Evolutionary conservation across 2,329 filamentous ascomycete species (phyloP), one percentile per base, ranked within the genome.

Genomic region (Calycina herbarum): DNA sequence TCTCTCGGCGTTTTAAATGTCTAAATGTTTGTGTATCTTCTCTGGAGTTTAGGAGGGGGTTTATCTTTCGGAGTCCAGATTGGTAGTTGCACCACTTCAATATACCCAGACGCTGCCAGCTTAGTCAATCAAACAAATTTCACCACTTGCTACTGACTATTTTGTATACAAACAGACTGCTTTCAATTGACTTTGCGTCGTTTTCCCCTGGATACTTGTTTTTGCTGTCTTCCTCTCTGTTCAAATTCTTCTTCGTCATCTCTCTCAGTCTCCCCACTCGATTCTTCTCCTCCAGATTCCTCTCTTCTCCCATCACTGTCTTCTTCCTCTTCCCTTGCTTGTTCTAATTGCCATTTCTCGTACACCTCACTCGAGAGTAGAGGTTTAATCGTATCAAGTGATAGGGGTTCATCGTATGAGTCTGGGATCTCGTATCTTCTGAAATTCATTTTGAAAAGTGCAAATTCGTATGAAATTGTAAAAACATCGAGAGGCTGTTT

Each of bases 321-420:
- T 20, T 20, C 20, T 20, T 20, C 20, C 20, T 45, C 42, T 45
- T 45, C 42, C 42, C 42, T n/a, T 45, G 42, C n/a, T 45, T 17
- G 42, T 45, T 45, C 13, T 13, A n/a, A n/a, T 45, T 45, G n/a
- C 13, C 3, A 45, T 45, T 45, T 45, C 42, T 45, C 15, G 42
- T 45, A n/a, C 42, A 45, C 42, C 42, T n/a, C 42, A 45, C 42
- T 45, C 42, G 42, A n/a, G n/a, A 45, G n/a, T n/a, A n/a, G 42
- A 45, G 42, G 42, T n/a, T 45, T 45, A 45, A 45, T n/a, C n/a
- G 42, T 45, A 45, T 45, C 15, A 45, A 13, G 42, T 45, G 42
- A 45, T 45, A 45, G 42, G 5, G n/a, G 13, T 45, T 45, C 15
- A 45, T 45, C 42, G 42, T n/a, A 45, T 45, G 17, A 45, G 42